phyloP scores from a whole-genome alignment of 1,139 yeast genomes.

The Kodamaea ohmeri region DNA sequence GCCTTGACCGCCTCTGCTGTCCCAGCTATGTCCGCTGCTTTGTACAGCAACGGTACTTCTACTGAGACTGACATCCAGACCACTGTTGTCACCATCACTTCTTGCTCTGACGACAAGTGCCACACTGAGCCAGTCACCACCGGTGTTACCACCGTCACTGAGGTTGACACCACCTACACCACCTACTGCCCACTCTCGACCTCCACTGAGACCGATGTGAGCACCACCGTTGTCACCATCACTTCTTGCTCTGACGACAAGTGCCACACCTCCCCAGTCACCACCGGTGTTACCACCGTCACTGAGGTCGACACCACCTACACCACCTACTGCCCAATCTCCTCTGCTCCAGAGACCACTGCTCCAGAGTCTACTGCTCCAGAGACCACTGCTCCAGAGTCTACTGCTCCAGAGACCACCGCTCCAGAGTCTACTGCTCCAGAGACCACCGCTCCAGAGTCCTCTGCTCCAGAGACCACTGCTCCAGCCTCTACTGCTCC shows the following conservation, averaged over 20 bases:
- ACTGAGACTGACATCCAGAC: constrained; percentile 24
- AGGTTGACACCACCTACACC: constrained; percentile 28
- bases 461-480: constrained; percentile 30
- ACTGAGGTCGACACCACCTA: constrained; percentile 25
- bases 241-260: constrained; percentile 24
- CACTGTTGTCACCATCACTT: constrained; percentile 35
- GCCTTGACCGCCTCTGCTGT: constrained; percentile 24
- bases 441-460: constrained; percentile 22
- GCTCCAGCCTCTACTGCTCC: constrained; percentile 20
- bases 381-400: constrained; percentile 21
- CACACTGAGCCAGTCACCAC: constrained; percentile 31
- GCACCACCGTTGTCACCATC: constrained; percentile 13
- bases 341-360: constrained; percentile 17
- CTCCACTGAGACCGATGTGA: constrained; percentile 21
- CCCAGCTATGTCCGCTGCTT: constrained; percentile 17
- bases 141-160: constrained; percentile 37
- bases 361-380: constrained; percentile 4
- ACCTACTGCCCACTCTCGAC: constrained; percentile 36
- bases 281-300: constrained; percentile 39
- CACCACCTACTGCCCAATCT: constrained; percentile 34
- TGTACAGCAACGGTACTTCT: constrained; percentile 17
- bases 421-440: constrained; percentile 22
- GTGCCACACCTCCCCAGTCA: constrained; percentile 25
- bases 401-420: constrained; percentile 30
- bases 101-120: constrained; percentile 27